These are phyloP conservation scores for Tephrocybe sp. DNA, from an alignment of 768 basidiomycete species.

Conservation along the genomic window DNA sequence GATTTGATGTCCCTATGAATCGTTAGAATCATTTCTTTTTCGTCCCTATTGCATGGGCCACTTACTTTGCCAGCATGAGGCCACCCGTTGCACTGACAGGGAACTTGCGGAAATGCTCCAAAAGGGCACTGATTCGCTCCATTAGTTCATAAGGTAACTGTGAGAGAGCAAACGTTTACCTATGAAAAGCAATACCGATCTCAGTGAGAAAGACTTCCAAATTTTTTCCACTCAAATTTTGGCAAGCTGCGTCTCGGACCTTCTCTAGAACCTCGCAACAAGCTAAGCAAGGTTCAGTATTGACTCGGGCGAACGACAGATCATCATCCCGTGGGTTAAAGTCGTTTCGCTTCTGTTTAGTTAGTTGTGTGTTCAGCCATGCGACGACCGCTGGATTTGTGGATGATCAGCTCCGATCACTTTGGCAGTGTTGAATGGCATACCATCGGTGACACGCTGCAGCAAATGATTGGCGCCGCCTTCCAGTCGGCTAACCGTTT, in stretches of 20 bases:
- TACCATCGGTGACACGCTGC: constrained; percentile 82
- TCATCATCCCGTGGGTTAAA: constrained; percentile 98
- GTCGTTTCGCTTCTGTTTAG: constrained; percentile 93
- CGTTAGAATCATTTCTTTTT: too few relatives aligned
- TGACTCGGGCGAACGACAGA: constrained; percentile 88
- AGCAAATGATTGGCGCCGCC: constrained; percentile 76
- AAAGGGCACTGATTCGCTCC: constrained; percentile 58
- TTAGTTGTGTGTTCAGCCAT: constrained; percentile 75
- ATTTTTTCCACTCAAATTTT: constrained; percentile 89
- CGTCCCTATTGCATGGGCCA: constrained; percentile 7
- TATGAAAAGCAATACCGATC: constrained; percentile 92
- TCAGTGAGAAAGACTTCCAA: constrained; percentile 90
- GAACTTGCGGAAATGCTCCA: constrained; percentile 96
- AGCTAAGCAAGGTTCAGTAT: constrained; percentile 87
- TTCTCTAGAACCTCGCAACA: constrained; percentile 87
- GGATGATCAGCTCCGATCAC: background rate
- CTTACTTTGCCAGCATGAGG: constrained; percentile 95
- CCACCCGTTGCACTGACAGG: constrained; percentile 96
- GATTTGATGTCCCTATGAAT: constrained; percentile 95
- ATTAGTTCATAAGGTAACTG: background rate
- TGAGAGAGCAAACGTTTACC: constrained; percentile 39
- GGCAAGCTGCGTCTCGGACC: constrained; percentile 72
- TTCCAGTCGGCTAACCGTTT: constrained; percentile 83
- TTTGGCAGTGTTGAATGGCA: constrained; percentile 19
- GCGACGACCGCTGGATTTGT: constrained; percentile 56